These are phyloP conservation scores for Cutaneotrichosporon cavernicola DNA, from an alignment of 1,284 basidiomycete species.

Conservation along the genomic window DNA sequence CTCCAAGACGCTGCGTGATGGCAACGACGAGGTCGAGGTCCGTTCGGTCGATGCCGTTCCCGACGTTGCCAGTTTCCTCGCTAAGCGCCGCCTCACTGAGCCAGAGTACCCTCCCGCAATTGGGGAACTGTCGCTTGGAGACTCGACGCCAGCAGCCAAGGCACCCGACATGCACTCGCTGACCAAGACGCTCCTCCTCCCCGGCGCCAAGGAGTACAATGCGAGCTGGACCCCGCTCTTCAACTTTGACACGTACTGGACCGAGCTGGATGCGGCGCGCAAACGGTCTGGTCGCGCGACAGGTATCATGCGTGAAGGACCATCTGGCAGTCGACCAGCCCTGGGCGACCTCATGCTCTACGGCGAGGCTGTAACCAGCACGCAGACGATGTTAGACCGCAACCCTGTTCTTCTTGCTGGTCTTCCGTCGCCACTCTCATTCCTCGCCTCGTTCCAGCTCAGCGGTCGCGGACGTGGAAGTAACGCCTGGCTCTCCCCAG, in stretches of 20 bases:
- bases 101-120: slow-evolving; percentile 40
- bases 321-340: slow-evolving; percentile 30
- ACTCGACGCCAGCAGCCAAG: slow-evolving; percentile 56
- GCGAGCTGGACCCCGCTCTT: slow-evolving; percentile 55
- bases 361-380: slow-evolving; percentile 86
- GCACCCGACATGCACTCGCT: slow-evolving; percentile 48
- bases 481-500: slow-evolving; percentile 91
- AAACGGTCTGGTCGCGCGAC: slow-evolving; percentile 36
- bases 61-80: slow-evolving; percentile 49
- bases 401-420: slow-evolving; percentile 70
- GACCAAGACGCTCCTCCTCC: slow-evolving; percentile 44
- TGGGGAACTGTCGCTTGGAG: slow-evolving; percentile 25
- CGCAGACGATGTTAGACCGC: slow-evolving; percentile 93
- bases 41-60: slow-evolving; percentile 47
- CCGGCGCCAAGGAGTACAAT: slow-evolving; percentile 35
- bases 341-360: slow-evolving; percentile 79
- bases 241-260: slow-evolving; percentile 54
- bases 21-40: slow-evolving; percentile 69
- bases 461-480: slow-evolving; percentile 82
- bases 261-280: slow-evolving; percentile 44
- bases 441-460: slow-evolving; percentile 82
- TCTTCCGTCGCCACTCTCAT: slow-evolving; percentile 70
- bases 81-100: slow-evolving; percentile 41
- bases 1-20: slow-evolving; percentile 57
- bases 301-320: slow-evolving; percentile 35